Evolutionary conservation across 352 stramenopile species (phyloP).

Genomic region (Lagenidium giganteum): DNA sequence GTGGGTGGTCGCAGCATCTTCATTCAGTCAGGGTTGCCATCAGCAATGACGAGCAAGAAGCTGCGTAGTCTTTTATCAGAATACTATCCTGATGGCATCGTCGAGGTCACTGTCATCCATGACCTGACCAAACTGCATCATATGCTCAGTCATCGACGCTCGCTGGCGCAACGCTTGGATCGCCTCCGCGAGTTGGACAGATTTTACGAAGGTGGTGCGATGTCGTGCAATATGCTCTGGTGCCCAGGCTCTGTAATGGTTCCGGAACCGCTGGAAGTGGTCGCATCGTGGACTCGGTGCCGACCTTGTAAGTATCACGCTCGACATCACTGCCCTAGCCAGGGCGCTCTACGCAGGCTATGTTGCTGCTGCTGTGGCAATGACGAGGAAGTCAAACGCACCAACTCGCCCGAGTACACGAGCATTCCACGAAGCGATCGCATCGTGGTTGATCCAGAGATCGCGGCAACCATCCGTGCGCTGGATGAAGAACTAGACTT

Average conservation of each 20-base stretch:
- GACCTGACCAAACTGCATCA: conserved; percentile 57
- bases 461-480: conserved; percentile 19
- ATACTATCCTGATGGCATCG: conserved; percentile 35
- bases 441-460: conserved; percentile 18
- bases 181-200: conserved; percentile 50
- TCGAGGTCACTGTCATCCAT: conserved; percentile 61
- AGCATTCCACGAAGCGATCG: conserved; percentile 25
- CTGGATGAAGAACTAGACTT: conserved; percentile 69
- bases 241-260: conserved; percentile 53
- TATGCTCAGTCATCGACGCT: conserved; percentile 39
- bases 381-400: not conserved
- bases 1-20: conserved; percentile 66
- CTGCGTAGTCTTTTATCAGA: conserved; percentile 31
- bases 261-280: conserved; percentile 34
- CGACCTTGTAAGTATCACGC: conserved; percentile 52
- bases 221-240: conserved; percentile 67
- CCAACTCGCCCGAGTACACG: conserved; percentile 21
- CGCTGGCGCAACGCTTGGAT: conserved; percentile 44
- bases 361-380: not conserved
- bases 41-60: conserved; percentile 38
- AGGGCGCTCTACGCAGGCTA: too few relatives aligned
- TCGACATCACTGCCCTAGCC: conserved; percentile 30
- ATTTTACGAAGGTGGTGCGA: conserved; percentile 37
- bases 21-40: conserved; percentile 54
- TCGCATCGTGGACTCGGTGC: conserved; percentile 40